Percentiles rank a stretch among this genome's conserved stretches.
Evolutionary conservation across 345 rosid species (phyloP).

Genomic region (Mangifera indica): DNA sequence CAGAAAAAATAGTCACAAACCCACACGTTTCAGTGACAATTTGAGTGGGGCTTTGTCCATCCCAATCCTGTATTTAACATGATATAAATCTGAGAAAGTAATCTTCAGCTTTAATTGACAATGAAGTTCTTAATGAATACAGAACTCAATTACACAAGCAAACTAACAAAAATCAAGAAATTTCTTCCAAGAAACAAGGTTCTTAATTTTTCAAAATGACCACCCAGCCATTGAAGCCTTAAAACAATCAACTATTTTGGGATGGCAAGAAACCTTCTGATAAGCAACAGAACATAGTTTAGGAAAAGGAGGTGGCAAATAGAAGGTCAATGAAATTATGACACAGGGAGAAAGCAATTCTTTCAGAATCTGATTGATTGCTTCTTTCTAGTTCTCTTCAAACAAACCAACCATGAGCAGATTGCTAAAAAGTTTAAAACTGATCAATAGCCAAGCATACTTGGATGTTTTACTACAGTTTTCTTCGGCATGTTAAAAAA

Average conservation of each 20-base stretch:
- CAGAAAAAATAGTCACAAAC: conserved; percentile 77
- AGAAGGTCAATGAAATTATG: not conserved
- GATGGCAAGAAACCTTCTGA: not conserved
- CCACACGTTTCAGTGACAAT: conserved; percentile 81
- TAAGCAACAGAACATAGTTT: not conserved
- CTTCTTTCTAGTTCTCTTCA: not conserved
- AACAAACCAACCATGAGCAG: too few relatives aligned
- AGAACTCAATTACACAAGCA: not conserved
- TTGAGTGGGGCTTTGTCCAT: conserved; percentile 76
- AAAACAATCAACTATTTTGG: not conserved
- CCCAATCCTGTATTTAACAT: conserved; percentile 65
- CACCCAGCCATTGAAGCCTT: not conserved
- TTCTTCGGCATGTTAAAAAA: too few relatives aligned
- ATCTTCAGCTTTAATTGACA: not conserved
- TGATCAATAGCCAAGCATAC: too few relatives aligned
- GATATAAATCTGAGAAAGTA: not conserved
- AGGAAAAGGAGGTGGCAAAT: not conserved
- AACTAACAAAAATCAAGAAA: not conserved
- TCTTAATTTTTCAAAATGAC: not conserved
- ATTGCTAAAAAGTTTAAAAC: too few relatives aligned
- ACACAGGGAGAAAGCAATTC: not conserved
- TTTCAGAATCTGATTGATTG: not conserved
- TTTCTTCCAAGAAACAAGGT: not conserved
- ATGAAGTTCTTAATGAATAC: not conserved
- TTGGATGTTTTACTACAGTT: too few relatives aligned